These are phyloP conservation scores for Yamadazyma siamensis DNA, from an alignment of 1,139 yeast genomes.

Conservation along the genomic window DNA sequence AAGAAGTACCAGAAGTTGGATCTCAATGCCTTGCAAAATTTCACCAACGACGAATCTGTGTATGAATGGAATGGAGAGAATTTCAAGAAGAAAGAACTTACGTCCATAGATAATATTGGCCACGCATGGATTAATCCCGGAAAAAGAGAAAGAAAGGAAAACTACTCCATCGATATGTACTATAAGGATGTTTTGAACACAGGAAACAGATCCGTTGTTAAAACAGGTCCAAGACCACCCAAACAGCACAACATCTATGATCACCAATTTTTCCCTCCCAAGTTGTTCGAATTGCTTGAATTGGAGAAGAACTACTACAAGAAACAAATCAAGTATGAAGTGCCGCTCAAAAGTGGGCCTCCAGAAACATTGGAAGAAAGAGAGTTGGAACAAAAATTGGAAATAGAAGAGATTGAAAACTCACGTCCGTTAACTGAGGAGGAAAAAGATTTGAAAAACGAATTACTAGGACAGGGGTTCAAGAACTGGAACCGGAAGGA, in stretches of 20 bases:
- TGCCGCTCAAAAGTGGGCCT: constrained; percentile 44
- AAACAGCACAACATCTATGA: constrained; percentile 66
- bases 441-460: constrained; percentile 56
- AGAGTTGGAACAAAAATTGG: constrained; percentile 51
- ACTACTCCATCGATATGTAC: constrained; percentile 74
- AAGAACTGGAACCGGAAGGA: constrained; percentile 71
- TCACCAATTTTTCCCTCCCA: constrained; percentile 69
- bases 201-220: constrained; percentile 35
- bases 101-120: constrained; percentile 38
- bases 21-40: constrained; percentile 73
- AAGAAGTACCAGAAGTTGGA: constrained; percentile 64
- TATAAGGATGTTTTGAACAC: constrained; percentile 74
- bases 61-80: constrained; percentile 87
- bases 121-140: constrained; percentile 72
- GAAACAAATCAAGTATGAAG: constrained; percentile 49
- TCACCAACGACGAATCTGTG: constrained; percentile 61
- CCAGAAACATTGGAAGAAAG: constrained; percentile 42
- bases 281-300: constrained; percentile 59
- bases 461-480: constrained; percentile 56
- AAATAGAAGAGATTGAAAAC: constrained; percentile 60
- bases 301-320: constrained; percentile 60
- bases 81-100: constrained; percentile 58
- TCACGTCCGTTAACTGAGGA: constrained; percentile 67
- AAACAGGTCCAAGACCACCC: constrained; percentile 59
- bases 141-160: constrained; percentile 75